These are phyloP conservation scores for Yarrowia porcina DNA, from an alignment of 805 yeast genomes.

Conservation along the genomic window DNA sequence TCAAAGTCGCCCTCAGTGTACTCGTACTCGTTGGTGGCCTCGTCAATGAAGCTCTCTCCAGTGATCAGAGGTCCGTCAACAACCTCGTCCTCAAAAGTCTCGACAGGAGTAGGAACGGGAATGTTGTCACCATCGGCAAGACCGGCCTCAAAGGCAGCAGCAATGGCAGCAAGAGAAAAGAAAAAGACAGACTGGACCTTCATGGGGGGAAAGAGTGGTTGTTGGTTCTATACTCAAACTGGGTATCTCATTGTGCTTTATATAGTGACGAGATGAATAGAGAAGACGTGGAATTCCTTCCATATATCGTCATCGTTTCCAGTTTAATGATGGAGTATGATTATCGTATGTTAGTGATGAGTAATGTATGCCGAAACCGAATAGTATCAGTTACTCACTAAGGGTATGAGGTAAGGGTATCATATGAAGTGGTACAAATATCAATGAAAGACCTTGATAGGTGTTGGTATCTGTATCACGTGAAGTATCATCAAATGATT, in stretches of 20 bases:
- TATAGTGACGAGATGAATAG: neutral
- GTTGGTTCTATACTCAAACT: neutral
- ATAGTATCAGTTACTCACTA: too few relatives aligned
- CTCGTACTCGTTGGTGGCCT: conserved; percentile 7
- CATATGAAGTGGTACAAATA: too few relatives aligned
- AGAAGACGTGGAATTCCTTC: too few relatives aligned
- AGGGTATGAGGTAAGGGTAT: too few relatives aligned
- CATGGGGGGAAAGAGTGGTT: neutral
- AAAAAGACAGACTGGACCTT: conserved; percentile 1
- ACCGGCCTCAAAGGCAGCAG: conserved; percentile 9
- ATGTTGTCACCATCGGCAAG: neutral
- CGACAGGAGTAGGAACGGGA: neutral
- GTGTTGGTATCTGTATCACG: too few relatives aligned
- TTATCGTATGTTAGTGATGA: too few relatives aligned
- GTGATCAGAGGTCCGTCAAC: neutral
- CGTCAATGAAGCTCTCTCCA: neutral
- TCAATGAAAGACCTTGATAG: too few relatives aligned
- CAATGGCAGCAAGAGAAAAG: conserved; percentile 20
- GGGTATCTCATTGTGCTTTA: neutral
- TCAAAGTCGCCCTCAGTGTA: conserved; percentile 20
- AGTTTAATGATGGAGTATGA: neutral
- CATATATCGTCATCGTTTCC: neutral
- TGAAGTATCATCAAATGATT: too few relatives aligned
- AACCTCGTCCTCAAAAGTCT: neutral
- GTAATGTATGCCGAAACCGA: too few relatives aligned